Base-by-base conservation (phyloP, 2,329 filamentous ascomycete genomes). In the Coccinonectria pachysandricola region DNA sequence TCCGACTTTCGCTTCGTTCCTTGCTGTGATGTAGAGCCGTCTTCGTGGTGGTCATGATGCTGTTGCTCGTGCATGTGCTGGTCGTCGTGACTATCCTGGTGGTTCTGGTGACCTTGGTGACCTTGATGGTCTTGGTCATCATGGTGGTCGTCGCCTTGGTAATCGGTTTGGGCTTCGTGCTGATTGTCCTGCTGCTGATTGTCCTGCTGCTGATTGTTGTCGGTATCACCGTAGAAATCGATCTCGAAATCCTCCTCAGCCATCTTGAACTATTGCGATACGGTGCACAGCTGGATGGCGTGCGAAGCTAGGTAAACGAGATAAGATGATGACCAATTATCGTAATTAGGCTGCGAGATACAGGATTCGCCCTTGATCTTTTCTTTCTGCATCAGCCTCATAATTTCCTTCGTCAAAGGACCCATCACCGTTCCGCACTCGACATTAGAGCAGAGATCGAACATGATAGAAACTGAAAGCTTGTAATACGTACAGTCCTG, bases 201-300 rank as follows among this genome's bases (percentile, higher is more conserved):
- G 21, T 37, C 36, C 6, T 36, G 34, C 10, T 60, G 53, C 32
- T 63, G 56, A 13, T 69, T 62, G 30, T 59, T 56, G 34, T 57
- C 59, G 32, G 62, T 60, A 43, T 79, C 75, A 43, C 73, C 75
- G 48, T 80, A 81, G 45, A 80, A 75, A 42, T 81, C 76, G 56
- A 81, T 79, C 43, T 80, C 76, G 52, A 77, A 79, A 44, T 79
- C 74, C 46, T 79, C 74, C 45, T 80, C 75, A 42, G 75, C 71
- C 75, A 79, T 80, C 26, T 46, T 56, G 46, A 26, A 22, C 14
- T 33, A 27, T 14, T 21, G 30, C 19, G 27, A 32, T 22, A 31
- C 29, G 24, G 24, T 22, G 35, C 29, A 35, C 38, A 36, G 22
- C 18, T 36, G 26, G 35, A 30, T 37, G 28, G 17, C 32, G 34